Evolutionary conservation across 441 rosid genomes (phyloP), one percentile per base, ranked within the genome.

Genomic region (Daphne laureola): DNA sequence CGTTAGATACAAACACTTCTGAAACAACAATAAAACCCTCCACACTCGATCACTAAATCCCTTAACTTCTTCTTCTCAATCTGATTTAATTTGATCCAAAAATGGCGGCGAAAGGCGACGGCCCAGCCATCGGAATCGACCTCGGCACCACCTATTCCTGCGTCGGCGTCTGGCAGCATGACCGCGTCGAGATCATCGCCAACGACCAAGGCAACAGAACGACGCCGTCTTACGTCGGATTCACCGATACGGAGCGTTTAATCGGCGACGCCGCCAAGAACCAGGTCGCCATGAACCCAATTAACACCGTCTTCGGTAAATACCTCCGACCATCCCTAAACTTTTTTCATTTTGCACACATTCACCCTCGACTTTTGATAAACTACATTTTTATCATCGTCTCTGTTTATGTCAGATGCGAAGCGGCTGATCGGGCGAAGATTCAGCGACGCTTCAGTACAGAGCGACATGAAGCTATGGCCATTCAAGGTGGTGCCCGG

Each of bases 281-380:
- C 47, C 76, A 77, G 74, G 81, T 73, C 25, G 81, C 81, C 52
- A 73, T 77, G 76, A 77, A 77, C 61, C 78, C 82, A 0, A 43
- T 38, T 42, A 77, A 73, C 72, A 77, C 76, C 44, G 82, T 77
- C 43, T 77, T 77, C 54, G 82, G 80, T 69, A n/a, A n/a, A n/a
- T n/a, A n/a, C n/a, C n/a, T n/a, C n/a, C n/a, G n/a, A n/a, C n/a
- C n/a, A 6, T 31, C 38, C 38, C 38, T 31, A 0, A 2, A 8
- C 9, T 5, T 31, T 31, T 31, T 6, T 6, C 0, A 31, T 31
- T 31, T 5, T 31, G 0, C 7, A 31, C 38, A 31, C 5, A 5
- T 31, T 31, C 2, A 8, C 38, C 38, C 38, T 31, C 8, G 0
- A 31, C 0, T 8, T 31, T 8, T 31, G 38, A 8, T 3, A 31